Evolutionary conservation across 2,329 filamentous ascomycete genomes (phyloP).

Genomic region (Ceratocystiopsis minuta): DNA sequence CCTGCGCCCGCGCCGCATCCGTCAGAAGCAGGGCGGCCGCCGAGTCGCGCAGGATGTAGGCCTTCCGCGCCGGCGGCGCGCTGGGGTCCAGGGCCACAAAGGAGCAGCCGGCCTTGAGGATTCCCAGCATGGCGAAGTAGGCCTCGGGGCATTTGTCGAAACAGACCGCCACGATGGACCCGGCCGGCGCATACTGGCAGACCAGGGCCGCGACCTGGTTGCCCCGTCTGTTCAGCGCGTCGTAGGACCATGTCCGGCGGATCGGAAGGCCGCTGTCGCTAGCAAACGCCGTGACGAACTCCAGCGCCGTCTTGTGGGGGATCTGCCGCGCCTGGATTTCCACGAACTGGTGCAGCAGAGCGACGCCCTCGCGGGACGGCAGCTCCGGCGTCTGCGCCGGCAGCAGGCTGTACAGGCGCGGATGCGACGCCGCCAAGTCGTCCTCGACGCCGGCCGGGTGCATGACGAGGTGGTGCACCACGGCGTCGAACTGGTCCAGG

Average conservation of each 20-base stretch:
- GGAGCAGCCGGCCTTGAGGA: constrained; percentile 64
- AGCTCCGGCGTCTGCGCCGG: constrained; percentile 42
- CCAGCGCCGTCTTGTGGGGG: constrained; percentile 49
- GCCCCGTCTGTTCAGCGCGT: constrained; percentile 49
- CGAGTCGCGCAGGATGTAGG: constrained; percentile 64
- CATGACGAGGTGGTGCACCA: constrained; percentile 41
- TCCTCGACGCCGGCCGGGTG: constrained; percentile 23
- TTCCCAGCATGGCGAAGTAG: constrained; percentile 64
- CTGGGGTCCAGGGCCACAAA: constrained; percentile 66
- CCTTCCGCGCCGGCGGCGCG: constrained; percentile 53
- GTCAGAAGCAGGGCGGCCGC: constrained; percentile 44
- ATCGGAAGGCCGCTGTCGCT: constrained; percentile 18
- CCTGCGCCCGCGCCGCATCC: constrained; percentile 14
- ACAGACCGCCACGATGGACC: constrained; percentile 53
- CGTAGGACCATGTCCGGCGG: constrained; percentile 52
- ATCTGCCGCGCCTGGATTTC: constrained; percentile 38
- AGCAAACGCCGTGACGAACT: constrained; percentile 49
- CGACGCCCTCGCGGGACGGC: constrained; percentile 27
- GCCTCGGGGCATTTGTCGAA: constrained; percentile 77
- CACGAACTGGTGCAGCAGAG: constrained; percentile 61
- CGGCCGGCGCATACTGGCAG: constrained; percentile 27
- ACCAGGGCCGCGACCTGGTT: constrained; percentile 57
- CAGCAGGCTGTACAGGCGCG: constrained; percentile 42
- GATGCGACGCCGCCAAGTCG: constrained; percentile 16
- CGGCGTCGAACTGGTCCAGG: constrained; percentile 51